Evolutionary conservation across 2,329 filamentous ascomycete species (phyloP), one percentile per base, ranked within the genome.

Genomic region (Stagonosporopsis rhizophila): DNA sequence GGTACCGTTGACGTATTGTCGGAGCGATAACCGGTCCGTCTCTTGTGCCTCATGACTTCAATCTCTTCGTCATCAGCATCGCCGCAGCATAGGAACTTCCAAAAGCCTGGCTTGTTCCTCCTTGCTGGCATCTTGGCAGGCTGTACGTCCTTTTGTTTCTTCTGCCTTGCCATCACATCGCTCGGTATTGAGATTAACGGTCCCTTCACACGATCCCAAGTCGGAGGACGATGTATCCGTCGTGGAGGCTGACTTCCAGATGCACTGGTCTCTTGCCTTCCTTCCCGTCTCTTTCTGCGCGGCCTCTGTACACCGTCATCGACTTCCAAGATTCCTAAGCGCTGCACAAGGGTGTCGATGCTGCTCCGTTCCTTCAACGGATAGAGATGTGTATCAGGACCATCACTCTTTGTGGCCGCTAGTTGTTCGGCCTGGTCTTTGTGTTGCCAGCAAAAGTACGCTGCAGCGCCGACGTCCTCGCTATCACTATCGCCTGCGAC

Each of bases 371-470:
- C 81, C 65, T 87, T 83, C 50, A 88, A 75, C 4, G 87, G 84
- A 6, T 85, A 82, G 4, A 83, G 79, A 17, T 79, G 73, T 25
- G 78, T 78, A 38, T 69, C 69, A 27, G 70, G 67, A 15, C 66
- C 64, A 4, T 59, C 53, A 6, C 58, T 56, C n/a, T 56, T 55
- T 22, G 53, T 53, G 14, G 62, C 56, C 71, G 52, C 67, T 14
- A 79, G 54, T 12, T 66, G 71, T 50, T 79, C 72, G 2, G 91
- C 91, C 76, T 99, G 95, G 54, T 95, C 91, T 73, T 91, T 93
- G 79, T 99, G 95, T 75, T 97, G 92, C 89, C 91, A 96, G 81
- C 94, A 98, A 78, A 92, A 97, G 45, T 88, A 84, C n/a, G 78
- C 81, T 4, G 77, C 76, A 55, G 87, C 85, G 30, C 78, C 81